phyloP scores from a whole-genome alignment of 371 early-diverging fungal genomes.

The Saksenaea oblongispora region DNA sequence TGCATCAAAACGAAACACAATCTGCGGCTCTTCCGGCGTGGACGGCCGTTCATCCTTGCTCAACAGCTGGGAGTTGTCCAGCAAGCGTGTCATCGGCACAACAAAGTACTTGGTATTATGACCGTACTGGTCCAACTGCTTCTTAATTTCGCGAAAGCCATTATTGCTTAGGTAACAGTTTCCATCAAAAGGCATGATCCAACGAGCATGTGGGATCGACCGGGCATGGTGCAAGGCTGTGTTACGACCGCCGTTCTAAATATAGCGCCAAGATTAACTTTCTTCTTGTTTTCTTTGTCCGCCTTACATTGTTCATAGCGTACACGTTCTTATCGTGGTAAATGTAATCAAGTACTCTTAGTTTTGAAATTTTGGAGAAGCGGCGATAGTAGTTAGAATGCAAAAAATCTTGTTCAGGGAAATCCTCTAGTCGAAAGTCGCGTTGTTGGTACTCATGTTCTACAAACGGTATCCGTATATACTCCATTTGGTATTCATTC shows the following conservation, averaged over 20 bases:
- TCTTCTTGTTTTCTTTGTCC: background rate
- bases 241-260: conserved; percentile 66
- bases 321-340: conserved; percentile 66
- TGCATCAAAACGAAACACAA: conserved; percentile 62
- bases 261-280: background rate
- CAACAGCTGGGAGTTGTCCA: conserved; percentile 57
- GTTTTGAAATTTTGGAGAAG: conserved; percentile 58
- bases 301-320: conserved; percentile 69
- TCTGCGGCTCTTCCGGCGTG: conserved; percentile 65
- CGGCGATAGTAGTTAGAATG: conserved; percentile 57
- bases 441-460: conserved; percentile 51
- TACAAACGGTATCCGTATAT: conserved; percentile 58
- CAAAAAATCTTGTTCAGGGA: conserved; percentile 62
- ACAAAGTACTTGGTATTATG: conserved; percentile 57
- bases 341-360: conserved; percentile 58
- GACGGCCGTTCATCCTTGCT: conserved; percentile 52
- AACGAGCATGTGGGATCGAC: conserved; percentile 47
- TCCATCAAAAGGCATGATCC: conserved; percentile 69
- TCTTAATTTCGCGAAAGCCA: conserved; percentile 53
- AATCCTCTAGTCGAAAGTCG: conserved; percentile 60
- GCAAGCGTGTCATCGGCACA: conserved; percentile 62
- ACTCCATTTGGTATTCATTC: conserved; percentile 55
- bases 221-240: conserved; percentile 57
- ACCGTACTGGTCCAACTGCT: conserved; percentile 45
- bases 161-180: conserved; percentile 60